Evolutionary conservation across 129 eudicot genomes (phyloP).

Genomic region (Lactuca saligna): DNA sequence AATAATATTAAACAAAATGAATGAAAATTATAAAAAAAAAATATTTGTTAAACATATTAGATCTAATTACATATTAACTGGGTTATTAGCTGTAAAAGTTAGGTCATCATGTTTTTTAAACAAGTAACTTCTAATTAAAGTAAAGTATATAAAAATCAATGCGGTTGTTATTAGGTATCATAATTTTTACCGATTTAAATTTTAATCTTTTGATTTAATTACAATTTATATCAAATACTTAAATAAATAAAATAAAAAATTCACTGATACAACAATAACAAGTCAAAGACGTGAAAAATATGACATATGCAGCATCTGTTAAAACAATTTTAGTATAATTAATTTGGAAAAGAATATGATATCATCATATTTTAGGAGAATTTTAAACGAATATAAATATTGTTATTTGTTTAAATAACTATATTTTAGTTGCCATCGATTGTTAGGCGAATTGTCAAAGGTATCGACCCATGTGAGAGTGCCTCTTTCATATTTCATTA

Average conservation of each 20-base stretch:
- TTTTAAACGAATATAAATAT: neutral
- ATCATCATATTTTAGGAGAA: neutral
- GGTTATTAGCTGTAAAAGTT: slow-evolving; percentile 23
- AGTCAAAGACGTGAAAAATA: too few species aligned
- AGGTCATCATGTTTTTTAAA: neutral
- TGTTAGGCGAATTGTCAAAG: slow-evolving; percentile 22
- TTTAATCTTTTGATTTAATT: too few species aligned
- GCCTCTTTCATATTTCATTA: slow-evolving; percentile 12
- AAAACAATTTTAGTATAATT: too few species aligned
- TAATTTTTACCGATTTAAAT: too few species aligned
- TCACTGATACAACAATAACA: too few species aligned
- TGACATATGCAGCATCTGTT: too few species aligned
- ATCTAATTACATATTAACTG: slow-evolving; percentile 7
- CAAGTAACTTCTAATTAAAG: neutral
- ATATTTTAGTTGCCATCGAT: slow-evolving; percentile 13
- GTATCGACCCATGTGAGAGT: slow-evolving; percentile 29
- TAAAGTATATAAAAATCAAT: neutral
- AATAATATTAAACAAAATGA: too few species aligned
- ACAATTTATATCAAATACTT: too few species aligned
- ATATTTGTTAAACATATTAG: too few species aligned
- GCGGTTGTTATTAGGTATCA: neutral
- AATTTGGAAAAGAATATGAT: neutral
- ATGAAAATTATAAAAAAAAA: too few species aligned
- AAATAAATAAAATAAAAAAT: too few species aligned
- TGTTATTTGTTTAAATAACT: neutral